A percentile compares a stretch with the other conserved stretches of the same genome.
Conservation (phyloP, 306 rosid species). For the Vigna mungo region DNA sequence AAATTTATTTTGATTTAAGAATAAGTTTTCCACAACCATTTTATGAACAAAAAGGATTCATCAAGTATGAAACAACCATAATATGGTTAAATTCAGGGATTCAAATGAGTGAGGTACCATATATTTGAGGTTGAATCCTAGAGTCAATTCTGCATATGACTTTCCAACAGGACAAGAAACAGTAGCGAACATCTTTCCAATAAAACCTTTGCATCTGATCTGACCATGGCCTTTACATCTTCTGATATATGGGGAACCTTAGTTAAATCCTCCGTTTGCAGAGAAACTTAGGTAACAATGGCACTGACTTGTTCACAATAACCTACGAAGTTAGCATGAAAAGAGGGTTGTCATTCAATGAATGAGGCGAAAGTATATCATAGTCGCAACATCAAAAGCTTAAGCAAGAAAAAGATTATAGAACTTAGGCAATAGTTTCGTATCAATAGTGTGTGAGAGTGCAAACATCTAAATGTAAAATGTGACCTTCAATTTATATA, state of each 20-base stretch:
- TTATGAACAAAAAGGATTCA: slow-evolving; percentile 32
- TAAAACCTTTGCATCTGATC: slow-evolving; percentile 71
- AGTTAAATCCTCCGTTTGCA: slow-evolving; percentile 68
- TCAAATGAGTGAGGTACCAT: slow-evolving; percentile 64
- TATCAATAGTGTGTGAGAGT: not conserved
- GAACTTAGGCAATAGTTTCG: slow-evolving; percentile 29
- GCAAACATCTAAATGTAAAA: not conserved
- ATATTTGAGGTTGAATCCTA: slow-evolving; percentile 80
- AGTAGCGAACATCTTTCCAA: slow-evolving; percentile 78
- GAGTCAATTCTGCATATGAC: slow-evolving; percentile 71
- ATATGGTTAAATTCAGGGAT: slow-evolving; percentile 22
- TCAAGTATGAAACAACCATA: slow-evolving; percentile 15
- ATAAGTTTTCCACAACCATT: slow-evolving; percentile 20
- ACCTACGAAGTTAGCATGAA: slow-evolving; percentile 56
- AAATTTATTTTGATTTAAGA: not conserved
- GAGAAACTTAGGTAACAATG: slow-evolving; percentile 64
- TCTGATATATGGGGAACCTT: slow-evolving; percentile 70
- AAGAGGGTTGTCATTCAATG: slow-evolving; percentile 22
- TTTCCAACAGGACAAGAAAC: slow-evolving; percentile 79
- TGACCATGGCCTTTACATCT: slow-evolving; percentile 71
- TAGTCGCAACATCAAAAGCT: slow-evolving; percentile 31
- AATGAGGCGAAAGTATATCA: slow-evolving; percentile 25
- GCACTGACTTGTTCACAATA: slow-evolving; percentile 93
- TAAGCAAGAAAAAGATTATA: slow-evolving; percentile 13
- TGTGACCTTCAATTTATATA: slow-evolving; percentile 17